Percentiles rank a stretch among this genome's conserved stretches.
phyloP scores from a whole-genome alignment of 1,284 basidiomycete genomes.

The Ganoderma boninense region DNA sequence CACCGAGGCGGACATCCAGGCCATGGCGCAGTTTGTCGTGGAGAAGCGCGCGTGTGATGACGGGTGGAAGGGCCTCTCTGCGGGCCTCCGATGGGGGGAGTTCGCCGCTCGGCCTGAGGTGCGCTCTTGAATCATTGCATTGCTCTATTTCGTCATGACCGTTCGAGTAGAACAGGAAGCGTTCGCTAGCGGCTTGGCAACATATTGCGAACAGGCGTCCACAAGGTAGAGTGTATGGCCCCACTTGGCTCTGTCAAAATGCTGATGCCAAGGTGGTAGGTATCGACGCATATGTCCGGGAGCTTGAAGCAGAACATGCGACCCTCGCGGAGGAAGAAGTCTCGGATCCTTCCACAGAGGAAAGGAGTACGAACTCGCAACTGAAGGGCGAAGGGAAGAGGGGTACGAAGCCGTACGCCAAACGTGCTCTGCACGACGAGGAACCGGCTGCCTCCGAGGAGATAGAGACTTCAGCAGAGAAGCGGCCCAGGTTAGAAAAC shows the following conservation, averaged over 20 bases:
- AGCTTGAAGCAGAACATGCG: not conserved
- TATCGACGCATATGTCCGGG: not conserved
- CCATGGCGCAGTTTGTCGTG: slow-evolving; percentile 17
- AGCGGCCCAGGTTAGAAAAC: not conserved
- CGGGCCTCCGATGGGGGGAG: slow-evolving; percentile 17
- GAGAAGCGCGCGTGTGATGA: slow-evolving; percentile 8
- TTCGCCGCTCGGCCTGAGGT: slow-evolving; percentile 24
- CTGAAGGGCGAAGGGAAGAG: not conserved
- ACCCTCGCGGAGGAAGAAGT: not conserved
- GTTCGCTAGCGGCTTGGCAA: not conserved
- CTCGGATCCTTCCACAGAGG: not conserved
- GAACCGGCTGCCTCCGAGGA: not conserved
- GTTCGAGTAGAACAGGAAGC: not conserved
- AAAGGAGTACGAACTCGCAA: not conserved
- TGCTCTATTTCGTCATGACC: not conserved
- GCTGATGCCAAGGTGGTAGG: not conserved
- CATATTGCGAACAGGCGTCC: not conserved
- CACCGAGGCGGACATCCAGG: slow-evolving; percentile 17
- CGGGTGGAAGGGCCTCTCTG: not conserved
- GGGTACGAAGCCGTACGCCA: not conserved
- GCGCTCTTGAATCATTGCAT: not conserved
- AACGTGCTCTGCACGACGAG: not conserved
- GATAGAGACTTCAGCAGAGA: not conserved
- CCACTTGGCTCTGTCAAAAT: not conserved
- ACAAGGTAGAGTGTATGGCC: not conserved